Percentiles rank a stretch among this genome's conserved stretches.
Evolutionary conservation across 179 eudicot genomes (phyloP).

Genomic region (Silene vulgaris): DNA sequence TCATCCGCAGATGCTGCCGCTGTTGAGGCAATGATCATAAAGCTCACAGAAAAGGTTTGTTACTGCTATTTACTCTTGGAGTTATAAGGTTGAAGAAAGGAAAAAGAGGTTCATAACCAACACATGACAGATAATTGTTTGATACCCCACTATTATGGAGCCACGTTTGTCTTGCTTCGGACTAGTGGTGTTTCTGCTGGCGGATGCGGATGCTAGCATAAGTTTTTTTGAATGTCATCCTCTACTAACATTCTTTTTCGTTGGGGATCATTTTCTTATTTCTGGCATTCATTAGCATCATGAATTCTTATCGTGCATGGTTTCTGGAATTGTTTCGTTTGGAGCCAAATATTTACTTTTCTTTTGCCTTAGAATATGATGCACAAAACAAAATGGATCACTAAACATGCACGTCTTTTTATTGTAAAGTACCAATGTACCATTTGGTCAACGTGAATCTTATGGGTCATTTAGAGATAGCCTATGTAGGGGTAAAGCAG

Average conservation of each 20-base stretch:
- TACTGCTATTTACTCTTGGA: constrained; percentile 7
- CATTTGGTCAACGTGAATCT: background rate
- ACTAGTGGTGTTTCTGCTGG: background rate
- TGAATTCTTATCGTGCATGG: background rate
- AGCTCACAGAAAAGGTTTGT: constrained; percentile 75
- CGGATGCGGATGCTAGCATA: background rate
- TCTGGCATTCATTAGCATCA: background rate
- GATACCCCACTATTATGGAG: too few relatives aligned
- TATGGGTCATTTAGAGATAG: too few relatives aligned
- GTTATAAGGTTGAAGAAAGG: background rate
- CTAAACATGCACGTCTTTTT: background rate
- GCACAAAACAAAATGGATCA: background rate
- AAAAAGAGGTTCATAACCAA: background rate
- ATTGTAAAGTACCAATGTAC: background rate
- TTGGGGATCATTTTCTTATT: background rate
- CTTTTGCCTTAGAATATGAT: background rate
- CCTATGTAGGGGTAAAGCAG: too few relatives aligned
- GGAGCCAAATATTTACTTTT: background rate
- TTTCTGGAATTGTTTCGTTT: background rate
- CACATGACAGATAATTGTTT: background rate
- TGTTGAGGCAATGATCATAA: constrained; percentile 80
- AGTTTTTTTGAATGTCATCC: background rate
- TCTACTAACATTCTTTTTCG: background rate
- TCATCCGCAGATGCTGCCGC: constrained; percentile 95
- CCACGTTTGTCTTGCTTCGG: background rate